Evolutionary conservation across 83 land plant species (phyloP), one percentile per base, ranked within the genome.

Genomic region (Thuja plicata): DNA sequence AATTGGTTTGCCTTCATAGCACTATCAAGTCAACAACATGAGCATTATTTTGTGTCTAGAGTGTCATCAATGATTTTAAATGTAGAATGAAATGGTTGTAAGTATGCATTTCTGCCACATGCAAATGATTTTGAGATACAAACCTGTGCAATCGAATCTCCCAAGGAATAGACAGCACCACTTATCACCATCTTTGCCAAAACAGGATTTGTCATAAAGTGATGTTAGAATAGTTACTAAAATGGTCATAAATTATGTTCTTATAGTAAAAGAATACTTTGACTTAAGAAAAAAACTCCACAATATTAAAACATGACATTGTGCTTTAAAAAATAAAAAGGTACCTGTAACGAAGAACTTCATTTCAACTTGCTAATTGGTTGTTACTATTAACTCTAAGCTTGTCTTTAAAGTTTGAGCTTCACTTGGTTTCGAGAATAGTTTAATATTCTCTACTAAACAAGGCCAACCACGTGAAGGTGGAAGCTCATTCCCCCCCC

Each of bases 131-230:
- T 81, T 45, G 50, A 82, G 30, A 38, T 34, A 24, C 48, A 45
- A 21, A 96, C 98, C 96, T 97, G 98, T 10, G 98, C 99, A 93
- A 96, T 97, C 98, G 97, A 97, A 93, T 97, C 99, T 40, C 99
- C 99, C 9, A 97, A 9, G 24, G 98, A 94, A 88, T 97, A 97
- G 0, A 97, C 97, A 38, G 92, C 66, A 12, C 99, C 97, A 91
- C 99, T 97, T 19, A 97, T 97, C 91, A 94, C 93, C 99, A 97
- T 96, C 89, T 96, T 96, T 12, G 98, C 97, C 46, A 97, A 85
- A 46, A 97, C 95, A 34, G 98, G 98, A 62, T 97, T 92, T 52
- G 91, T 91, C 85, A 38, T 38, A 38, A 38, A 86, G n/a, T 60
- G 55, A 50, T 35, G 37, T 45, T 19, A 24, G 27, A 86, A 86